Conservation (phyloP, 495 filamentous ascomycete genomes). For the Penicillium turbatum region DNA sequence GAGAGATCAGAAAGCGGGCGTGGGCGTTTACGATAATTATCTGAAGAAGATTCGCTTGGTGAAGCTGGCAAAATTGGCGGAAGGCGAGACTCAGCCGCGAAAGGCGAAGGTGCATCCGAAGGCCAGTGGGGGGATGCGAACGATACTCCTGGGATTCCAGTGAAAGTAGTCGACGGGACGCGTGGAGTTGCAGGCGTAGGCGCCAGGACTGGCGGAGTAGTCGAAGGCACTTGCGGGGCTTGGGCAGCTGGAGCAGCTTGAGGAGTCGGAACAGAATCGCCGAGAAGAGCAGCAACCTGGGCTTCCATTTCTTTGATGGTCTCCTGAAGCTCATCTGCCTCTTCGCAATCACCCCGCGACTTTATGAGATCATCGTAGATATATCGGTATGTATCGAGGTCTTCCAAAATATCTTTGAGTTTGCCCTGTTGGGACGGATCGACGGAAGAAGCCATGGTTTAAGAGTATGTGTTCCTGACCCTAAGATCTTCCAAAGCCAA, state of each 20-base stretch:
- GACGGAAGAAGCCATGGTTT: constrained; percentile 10
- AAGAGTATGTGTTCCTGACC: not conserved
- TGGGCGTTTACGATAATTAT: constrained; percentile 19
- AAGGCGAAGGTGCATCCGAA: constrained; percentile 21
- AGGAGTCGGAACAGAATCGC: not conserved
- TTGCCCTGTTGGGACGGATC: constrained; percentile 9
- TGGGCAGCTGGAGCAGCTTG: constrained; percentile 1
- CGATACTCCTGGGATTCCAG: not conserved
- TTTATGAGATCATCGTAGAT: constrained; percentile 32
- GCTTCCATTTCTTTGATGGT: constrained; percentile 10
- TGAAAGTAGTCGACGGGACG: not conserved
- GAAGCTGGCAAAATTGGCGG: not conserved
- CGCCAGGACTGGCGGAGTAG: not conserved
- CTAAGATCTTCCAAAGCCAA: not conserved
- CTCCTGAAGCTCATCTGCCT: constrained; percentile 2
- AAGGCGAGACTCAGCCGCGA: not conserved
- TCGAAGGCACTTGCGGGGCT: not conserved
- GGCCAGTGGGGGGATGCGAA: constrained; percentile 10
- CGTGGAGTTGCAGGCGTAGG: not conserved
- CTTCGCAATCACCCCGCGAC: constrained; percentile 13
- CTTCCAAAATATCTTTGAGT: constrained; percentile 28
- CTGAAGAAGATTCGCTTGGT: not conserved
- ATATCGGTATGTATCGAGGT: constrained; percentile 32
- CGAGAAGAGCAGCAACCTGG: constrained; percentile 12
- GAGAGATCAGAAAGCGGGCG: constrained; percentile 17